Percentiles rank a stretch among this genome's conserved stretches.
These are phyloP conservation scores for Rhypophila decipiens DNA, from an alignment of 495 filamentous ascomycete genomes.

Conservation along the genomic window DNA sequence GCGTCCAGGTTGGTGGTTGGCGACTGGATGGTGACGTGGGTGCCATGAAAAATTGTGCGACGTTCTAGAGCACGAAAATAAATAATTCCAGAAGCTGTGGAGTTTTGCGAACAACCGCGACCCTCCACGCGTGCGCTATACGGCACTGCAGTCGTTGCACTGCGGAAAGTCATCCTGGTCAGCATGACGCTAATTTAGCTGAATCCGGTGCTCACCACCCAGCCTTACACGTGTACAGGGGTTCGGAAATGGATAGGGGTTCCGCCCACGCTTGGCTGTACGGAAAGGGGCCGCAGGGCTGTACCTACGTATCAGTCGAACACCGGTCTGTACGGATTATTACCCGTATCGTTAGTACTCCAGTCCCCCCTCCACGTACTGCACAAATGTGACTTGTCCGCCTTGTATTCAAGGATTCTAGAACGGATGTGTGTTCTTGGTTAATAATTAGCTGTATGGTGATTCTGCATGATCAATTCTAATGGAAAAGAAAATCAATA, in stretches of 20 bases:
- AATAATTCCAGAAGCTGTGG: background rate
- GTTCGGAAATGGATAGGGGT: background rate
- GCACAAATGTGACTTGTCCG: no score
- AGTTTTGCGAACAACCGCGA: background rate
- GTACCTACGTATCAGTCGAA: no score
- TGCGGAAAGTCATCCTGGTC: background rate
- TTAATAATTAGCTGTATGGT: no score
- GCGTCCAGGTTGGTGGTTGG: background rate
- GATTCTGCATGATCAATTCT: no score
- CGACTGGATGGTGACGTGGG: background rate
- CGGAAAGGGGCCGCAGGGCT: no score
- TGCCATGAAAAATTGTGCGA: background rate
- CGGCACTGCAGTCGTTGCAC: background rate
- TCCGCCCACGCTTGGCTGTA: background rate
- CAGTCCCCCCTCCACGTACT: no score
- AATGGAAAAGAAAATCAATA: no score
- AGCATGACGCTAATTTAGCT: background rate
- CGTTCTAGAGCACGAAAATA: no score
- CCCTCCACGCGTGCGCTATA: background rate
- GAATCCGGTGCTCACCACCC: background rate
- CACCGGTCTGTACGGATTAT: no score
- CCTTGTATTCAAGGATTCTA: no score
- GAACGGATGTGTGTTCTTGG: no score
- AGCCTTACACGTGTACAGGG: background rate
- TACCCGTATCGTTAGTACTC: no score